Evolutionary conservation across 2,329 filamentous ascomycete genomes (phyloP).

Genomic region (Diaporthe sp.): DNA sequence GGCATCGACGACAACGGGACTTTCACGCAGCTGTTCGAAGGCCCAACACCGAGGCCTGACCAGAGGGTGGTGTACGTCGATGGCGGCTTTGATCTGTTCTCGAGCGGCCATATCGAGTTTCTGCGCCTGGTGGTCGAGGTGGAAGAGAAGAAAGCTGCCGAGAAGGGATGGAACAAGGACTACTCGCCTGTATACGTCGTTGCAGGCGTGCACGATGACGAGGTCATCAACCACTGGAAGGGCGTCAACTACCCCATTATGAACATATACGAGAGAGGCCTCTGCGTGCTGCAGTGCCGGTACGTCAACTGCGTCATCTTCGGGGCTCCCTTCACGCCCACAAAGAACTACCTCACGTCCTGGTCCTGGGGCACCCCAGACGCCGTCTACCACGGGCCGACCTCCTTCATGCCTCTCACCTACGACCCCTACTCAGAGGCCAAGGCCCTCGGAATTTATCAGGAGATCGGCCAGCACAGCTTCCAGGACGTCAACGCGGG

Average conservation of each 20-base stretch:
- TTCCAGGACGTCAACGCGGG: slow-evolving; percentile 78
- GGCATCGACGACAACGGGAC: slow-evolving; percentile 71
- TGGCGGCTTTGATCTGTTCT: slow-evolving; percentile 96
- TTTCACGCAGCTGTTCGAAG: slow-evolving; percentile 78
- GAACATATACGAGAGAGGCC: slow-evolving; percentile 96
- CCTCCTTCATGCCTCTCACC: slow-evolving; percentile 85
- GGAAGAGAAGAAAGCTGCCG: slow-evolving; percentile 77
- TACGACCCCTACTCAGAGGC: slow-evolving; percentile 86
- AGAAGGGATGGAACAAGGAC: slow-evolving; percentile 83
- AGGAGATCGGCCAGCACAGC: slow-evolving; percentile 79
- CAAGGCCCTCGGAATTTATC: slow-evolving; percentile 87
- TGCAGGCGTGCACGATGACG: slow-evolving; percentile 93
- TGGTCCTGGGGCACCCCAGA: slow-evolving; percentile 81
- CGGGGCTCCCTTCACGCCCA: slow-evolving; percentile 88
- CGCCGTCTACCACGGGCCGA: slow-evolving; percentile 96
- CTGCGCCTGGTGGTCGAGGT: slow-evolving; percentile 79
- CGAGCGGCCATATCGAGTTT: slow-evolving; percentile 96
- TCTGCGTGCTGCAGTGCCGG: slow-evolving; percentile 96
- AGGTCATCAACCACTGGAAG: slow-evolving; percentile 96
- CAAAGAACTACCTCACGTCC: slow-evolving; percentile 79
- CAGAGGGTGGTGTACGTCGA: slow-evolving; percentile 95
- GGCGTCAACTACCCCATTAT: slow-evolving; percentile 99
- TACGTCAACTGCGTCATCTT: slow-evolving; percentile 92
- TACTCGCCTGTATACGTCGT: slow-evolving; percentile 90
- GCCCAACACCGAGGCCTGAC: slow-evolving; percentile 77